A percentile compares a stretch with the other conserved stretches of the same genome.
These are phyloP conservation scores for Dentipellis fragilis DNA, from an alignment of 768 basidiomycete species.

Conservation along the genomic window DNA sequence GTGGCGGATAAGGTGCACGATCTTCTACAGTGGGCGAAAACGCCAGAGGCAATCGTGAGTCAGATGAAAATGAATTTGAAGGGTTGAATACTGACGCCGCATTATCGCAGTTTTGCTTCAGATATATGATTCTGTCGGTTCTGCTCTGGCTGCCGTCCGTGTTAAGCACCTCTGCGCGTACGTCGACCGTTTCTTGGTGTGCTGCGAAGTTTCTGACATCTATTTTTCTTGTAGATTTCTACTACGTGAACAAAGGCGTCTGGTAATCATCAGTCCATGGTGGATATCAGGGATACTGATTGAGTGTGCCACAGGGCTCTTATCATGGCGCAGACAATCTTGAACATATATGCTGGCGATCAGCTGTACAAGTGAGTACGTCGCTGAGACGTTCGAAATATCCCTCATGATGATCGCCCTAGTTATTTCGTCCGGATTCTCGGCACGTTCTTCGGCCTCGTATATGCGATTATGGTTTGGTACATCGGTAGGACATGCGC, in stretches of 20 bases:
- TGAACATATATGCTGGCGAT: slow-evolving; percentile 48
- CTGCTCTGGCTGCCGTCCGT: slow-evolving; percentile 44
- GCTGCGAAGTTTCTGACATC: background rate
- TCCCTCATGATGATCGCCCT: background rate
- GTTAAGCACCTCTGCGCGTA: slow-evolving; percentile 29
- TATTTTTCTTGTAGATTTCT: slow-evolving; percentile 23
- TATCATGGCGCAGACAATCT: slow-evolving; percentile 51
- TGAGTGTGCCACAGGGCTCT: slow-evolving; percentile 30
- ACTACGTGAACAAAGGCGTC: slow-evolving; percentile 34
- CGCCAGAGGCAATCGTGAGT: slow-evolving; percentile 30
- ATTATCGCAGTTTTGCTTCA: slow-evolving; percentile 34
- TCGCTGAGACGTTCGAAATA: background rate
- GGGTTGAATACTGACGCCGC: background rate
- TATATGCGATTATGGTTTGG: slow-evolving; percentile 40
- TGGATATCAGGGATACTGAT: background rate
- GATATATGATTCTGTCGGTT: slow-evolving; percentile 37
- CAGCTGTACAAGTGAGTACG: slow-evolving; percentile 39
- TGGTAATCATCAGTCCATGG: slow-evolving; percentile 23
- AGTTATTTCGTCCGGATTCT: slow-evolving; percentile 34
- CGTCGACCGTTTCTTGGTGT: slow-evolving; percentile 13
- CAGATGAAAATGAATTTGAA: background rate
- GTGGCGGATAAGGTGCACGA: slow-evolving; percentile 25
- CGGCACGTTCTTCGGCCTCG: slow-evolving; percentile 38
- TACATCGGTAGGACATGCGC: slow-evolving; percentile 27
- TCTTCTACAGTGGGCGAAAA: slow-evolving; percentile 30